phyloP scores from a whole-genome alignment of 371 early-diverging fungal genomes.

The Fennellomyces sp. region DNA sequence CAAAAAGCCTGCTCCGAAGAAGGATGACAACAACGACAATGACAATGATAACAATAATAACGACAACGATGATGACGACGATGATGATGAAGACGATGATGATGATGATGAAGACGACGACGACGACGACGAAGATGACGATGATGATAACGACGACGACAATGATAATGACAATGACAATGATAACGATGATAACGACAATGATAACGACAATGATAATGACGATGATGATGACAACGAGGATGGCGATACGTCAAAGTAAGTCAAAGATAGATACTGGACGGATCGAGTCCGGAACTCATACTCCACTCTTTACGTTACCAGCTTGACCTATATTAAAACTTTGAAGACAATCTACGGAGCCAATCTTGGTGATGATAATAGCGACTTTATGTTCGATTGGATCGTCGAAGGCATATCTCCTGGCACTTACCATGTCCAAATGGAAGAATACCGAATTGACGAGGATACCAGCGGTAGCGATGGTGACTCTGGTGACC shows the following conservation, averaged over 20 bases:
- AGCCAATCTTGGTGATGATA: conserved; percentile 11
- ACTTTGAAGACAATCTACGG: conserved; percentile 11
- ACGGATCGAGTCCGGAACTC: neutral
- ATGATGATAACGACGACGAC: neutral
- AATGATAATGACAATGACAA: conserved; percentile 3
- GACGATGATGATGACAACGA: conserved; percentile 4
- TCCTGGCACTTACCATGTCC: conserved; percentile 18
- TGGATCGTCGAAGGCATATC: conserved; percentile 13
- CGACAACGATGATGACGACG: neutral
- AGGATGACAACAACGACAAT: conserved; percentile 4
- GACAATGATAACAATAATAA: neutral
- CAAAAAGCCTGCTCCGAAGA: neutral
- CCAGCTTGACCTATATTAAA: conserved; percentile 5
- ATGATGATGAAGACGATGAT: conserved; percentile 1
- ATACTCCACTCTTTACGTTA: neutral
- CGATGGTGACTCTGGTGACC: conserved; percentile 2
- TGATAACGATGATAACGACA: neutral
- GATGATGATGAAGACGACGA: neutral
- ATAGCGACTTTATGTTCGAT: conserved; percentile 14
- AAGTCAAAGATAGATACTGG: conserved; percentile 1
- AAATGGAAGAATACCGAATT: conserved; percentile 8
- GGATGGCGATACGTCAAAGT: conserved; percentile 1
- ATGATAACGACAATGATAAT: neutral
- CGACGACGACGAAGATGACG: conserved; percentile 5
- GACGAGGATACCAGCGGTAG: neutral